These are phyloP conservation scores for Nectriaceae sp. DNA, from an alignment of 2,329 filamentous ascomycete species.

Conservation along the genomic window DNA sequence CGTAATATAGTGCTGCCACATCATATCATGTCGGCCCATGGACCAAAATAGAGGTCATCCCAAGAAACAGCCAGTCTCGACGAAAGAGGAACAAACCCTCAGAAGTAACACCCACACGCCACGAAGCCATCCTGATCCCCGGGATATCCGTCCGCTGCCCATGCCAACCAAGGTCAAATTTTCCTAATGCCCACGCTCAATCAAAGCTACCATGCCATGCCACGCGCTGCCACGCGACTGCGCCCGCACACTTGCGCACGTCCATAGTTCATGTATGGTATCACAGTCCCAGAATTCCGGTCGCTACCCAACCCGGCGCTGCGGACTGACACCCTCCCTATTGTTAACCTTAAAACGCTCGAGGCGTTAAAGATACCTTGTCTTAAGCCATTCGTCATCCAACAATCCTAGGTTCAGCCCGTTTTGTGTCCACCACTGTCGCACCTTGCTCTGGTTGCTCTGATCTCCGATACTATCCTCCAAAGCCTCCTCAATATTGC, in stretches of 20 bases:
- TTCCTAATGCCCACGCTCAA: neutral
- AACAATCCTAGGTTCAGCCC: slow-evolving; percentile 79
- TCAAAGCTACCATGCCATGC: neutral
- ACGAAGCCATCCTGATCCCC: neutral
- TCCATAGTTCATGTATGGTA: neutral
- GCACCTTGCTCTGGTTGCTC: slow-evolving; percentile 70
- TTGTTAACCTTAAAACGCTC: neutral
- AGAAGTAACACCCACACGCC: neutral
- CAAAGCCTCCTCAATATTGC: slow-evolving; percentile 91
- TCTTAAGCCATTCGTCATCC: slow-evolving; percentile 88
- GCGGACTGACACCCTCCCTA: neutral
- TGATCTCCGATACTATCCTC: slow-evolving; percentile 82
- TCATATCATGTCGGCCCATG: too few relatives aligned
- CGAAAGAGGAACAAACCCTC: too few relatives aligned
- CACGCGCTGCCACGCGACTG: neutral
- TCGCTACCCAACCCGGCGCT: neutral
- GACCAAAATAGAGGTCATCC: too few relatives aligned
- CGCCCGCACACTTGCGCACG: neutral
- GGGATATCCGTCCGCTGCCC: neutral
- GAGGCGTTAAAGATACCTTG: slow-evolving; percentile 70
- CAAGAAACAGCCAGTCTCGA: too few relatives aligned
- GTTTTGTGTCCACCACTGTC: slow-evolving; percentile 86
- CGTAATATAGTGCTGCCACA: too few relatives aligned
- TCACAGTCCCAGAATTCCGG: neutral
- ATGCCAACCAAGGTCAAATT: neutral